Percentiles rank a stretch among this genome's conserved stretches.
Conservation (phyloP, 371 early-diverging fungal genomes). For the Mucor mucedo region DNA sequence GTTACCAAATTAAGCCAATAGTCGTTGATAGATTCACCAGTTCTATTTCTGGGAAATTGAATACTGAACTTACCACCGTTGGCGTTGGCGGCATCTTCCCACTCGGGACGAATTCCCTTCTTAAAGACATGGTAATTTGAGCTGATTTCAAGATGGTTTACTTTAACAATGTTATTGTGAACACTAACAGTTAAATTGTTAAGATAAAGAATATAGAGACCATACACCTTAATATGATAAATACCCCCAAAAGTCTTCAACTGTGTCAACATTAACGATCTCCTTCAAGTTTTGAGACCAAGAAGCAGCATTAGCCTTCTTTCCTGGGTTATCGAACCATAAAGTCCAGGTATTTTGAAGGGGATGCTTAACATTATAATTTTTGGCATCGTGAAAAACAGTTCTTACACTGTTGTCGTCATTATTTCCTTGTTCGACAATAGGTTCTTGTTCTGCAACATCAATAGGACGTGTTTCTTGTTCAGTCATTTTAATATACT, state of each 20-base stretch:
- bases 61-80: conserved; percentile 96
- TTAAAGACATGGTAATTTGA: conserved; percentile 97
- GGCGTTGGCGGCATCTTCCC: conserved; percentile 96
- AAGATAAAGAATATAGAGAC: background rate
- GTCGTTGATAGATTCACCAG: conserved; percentile 74
- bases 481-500: conserved; percentile 17
- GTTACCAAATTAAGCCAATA: conserved; percentile 85
- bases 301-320: conserved; percentile 72
- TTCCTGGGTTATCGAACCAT: conserved; percentile 91
- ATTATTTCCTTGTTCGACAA: conserved; percentile 8
- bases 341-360: conserved; percentile 90
- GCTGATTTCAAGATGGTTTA: conserved; percentile 73
- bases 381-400: conserved; percentile 67
- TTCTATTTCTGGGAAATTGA: conserved; percentile 70
- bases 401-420: conserved; percentile 65
- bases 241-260: conserved; percentile 97
- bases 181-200: conserved; percentile 32
- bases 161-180: conserved; percentile 83
- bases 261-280: conserved; percentile 84
- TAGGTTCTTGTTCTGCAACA: conserved; percentile 10
- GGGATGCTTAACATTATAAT: conserved; percentile 89
- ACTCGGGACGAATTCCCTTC: conserved; percentile 94
- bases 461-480: conserved; percentile 32
- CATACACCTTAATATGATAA: background rate
- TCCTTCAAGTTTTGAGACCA: conserved; percentile 93